Base-by-base conservation (phyloP, 1,284 basidiomycete species). In the Cryptococcus maquisensis region DNA sequence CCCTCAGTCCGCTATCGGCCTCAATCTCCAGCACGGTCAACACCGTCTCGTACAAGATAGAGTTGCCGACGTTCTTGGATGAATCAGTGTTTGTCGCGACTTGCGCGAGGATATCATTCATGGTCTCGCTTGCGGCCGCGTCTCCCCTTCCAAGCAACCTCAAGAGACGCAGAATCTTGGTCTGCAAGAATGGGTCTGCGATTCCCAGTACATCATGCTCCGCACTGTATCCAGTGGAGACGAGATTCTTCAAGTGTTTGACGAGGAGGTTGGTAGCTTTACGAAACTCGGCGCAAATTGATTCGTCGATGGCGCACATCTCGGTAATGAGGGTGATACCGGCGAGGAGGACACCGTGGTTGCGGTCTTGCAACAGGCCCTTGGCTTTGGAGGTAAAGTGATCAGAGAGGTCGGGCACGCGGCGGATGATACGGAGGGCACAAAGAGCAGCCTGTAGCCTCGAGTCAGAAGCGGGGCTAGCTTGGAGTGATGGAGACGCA, bases 191-290 rank as follows among this genome's bases (percentile, higher is more conserved):
- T 2, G 96, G 96, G 75, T 99, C 96, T 23, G 95, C 98, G 74
- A 98, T 95, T 28, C 96, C 96, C 26, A 91, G 91, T n/a, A 99
- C 96, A 67, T 99, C 96, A 71, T 98, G 96, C 74, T 99, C 96
- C 21, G 96, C 95, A 63, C 92, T 96, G 76, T 98, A 98, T 18
- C 95, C 95, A 1, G 95, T 97, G 0, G 95, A 94, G 47, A 93
- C 91, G 45, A 98, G 80, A 3, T 90, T 88, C 75, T 98, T 98
- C 63, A 99, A 82, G 71, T 97, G 93, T 61, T 93, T 87, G 46
- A 98, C 94, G 18, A 99, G 86, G 9, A 95, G 79, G 2, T 92
- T 90, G 3, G 97, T 94, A 47, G 90, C 90, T 69, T 88, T 90
- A 59, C 94, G 84, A 79, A 96, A 98, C 67, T 92, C 88, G 39